Base-by-base conservation (phyloP, 257 asterid genomes). In the Fraxinus anomala region DNA sequence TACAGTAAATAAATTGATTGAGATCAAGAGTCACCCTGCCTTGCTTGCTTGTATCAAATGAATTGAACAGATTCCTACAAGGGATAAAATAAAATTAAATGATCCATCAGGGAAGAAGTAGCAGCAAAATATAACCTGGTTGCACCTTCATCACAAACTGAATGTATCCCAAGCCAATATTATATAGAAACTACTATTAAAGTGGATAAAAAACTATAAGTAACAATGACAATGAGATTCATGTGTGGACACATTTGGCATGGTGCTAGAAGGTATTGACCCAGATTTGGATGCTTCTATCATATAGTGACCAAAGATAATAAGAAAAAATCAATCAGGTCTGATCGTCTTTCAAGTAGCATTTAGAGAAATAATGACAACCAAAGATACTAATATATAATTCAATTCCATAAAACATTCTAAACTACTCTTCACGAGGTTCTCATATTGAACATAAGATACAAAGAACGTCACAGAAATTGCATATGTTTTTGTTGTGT, bases 1-100 rank as follows among this genome's bases (percentile, higher is more conserved):
- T 85, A 91, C 97, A 92, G 86, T 88, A 90, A 72, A 91, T 70
- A 81, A 92, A 92, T 82, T 92, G 97, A 84, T 92, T 92, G 76
- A 92, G 85, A 86, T 92, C 96, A 65, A 92, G 94, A 83, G 93
- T 88, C 80, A 90, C 94, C 81, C 97, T 84, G 76, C 97, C 97
- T 84, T 87, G 90, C 84, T 87, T 90, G 91, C 90, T 85, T 44
- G 93, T 86, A 79, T 92, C 97, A 80, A 92, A 92, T 77, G 96
- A 92, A 81, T 83, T 84, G 73, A 92, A 92, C 72, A 92, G 83
- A 83, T 92, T 92, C 92, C 97, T 92, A 74, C 39, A 79, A 72
- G 63, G 74, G 36, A 79, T 3, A 63, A 23, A 17, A 72, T 65
- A 42, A 3, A 68, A 42, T 31, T 31, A 39, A 54, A 67, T 2